Base-by-base conservation (phyloP, 1,139 yeast genomes). In the Lodderomyces oxycetoniae region DNA sequence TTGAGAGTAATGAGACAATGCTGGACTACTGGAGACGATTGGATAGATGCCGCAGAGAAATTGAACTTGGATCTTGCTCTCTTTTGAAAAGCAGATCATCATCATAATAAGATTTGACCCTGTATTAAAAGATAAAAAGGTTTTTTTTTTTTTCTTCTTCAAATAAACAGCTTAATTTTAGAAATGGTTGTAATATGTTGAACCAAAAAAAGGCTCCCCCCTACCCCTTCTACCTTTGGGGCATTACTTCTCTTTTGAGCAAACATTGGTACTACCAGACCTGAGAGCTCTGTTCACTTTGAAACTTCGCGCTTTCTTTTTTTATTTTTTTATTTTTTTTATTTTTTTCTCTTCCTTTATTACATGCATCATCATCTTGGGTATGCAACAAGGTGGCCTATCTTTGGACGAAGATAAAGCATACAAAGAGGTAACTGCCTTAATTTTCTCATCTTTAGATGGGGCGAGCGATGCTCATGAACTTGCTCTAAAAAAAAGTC, bases 21-120 rank as follows among this genome's bases (percentile, higher is more conserved):
- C 42, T 79, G 87, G 86, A 52, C 57, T 3, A 63, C 77, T 0
- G 74, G 73, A 2, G 67, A 65, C 36, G 72, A 69, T 40, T 79
- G 86, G 86, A 67, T 71, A 41, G 70, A 62, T 17, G 69, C 78
- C 1, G 60, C 79, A 26, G 50, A 55, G 23, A 59, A 50, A 11
- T 61, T 69, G 28, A 63, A 68, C 27, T 62, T 71, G 10, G 79
- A 73, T 40, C 52, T 74, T 14, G 67, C 75, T 1, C 63, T 77
- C 38, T 56, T 71, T 33, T 71, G 52, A 17, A 22, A 10, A 24
- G 12, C n/a, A n/a, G n/a, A n/a, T n/a, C n/a, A n/a, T n/a, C n/a
- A n/a, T n/a, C n/a, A n/a, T n/a, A n/a, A n/a, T n/a, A n/a, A n/a
- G n/a, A n/a, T n/a, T n/a, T n/a, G n/a, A n/a, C n/a, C n/a, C n/a